These are phyloP conservation scores for Trichomonas vaginalis DNA, from an alignment of 208 protist species.

Conservation along the genomic window DNA sequence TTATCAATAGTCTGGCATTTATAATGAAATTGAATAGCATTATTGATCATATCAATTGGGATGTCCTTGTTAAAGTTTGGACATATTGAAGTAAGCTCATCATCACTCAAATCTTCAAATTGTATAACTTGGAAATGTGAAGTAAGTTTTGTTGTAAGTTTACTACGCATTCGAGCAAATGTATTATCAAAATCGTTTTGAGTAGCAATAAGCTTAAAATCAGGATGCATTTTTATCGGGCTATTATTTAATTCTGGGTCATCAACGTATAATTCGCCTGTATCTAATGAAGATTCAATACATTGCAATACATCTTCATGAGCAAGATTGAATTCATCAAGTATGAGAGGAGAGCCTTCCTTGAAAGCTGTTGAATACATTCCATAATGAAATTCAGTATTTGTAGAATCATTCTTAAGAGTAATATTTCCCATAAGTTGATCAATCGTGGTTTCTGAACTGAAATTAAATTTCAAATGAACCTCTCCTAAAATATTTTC, in stretches of 20 bases:
- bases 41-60: neutral
- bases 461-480: conserved; percentile 16
- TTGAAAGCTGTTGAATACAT: neutral
- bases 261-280: neutral
- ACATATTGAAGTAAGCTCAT: neutral
- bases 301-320: neutral
- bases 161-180: neutral
- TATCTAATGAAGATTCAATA: conserved; percentile 18
- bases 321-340: conserved; percentile 21
- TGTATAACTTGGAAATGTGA: neutral
- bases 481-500: no score
- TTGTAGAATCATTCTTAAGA: neutral
- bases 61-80: neutral
- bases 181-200: neutral
- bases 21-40: neutral
- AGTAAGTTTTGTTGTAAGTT: neutral
- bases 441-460: neutral
- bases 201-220: conserved; percentile 19
- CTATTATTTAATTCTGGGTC: neutral
- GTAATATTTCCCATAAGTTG: neutral
- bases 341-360: neutral
- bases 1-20: neutral
- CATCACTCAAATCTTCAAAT: neutral
- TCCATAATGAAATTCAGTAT: neutral
- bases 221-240: neutral